A percentile compares a stretch with the other conserved stretches of the same genome.
Evolutionary conservation across 225 moss, liverwort and hornwort genomes (phyloP).

Genomic region (Physcomitrium patens): DNA sequence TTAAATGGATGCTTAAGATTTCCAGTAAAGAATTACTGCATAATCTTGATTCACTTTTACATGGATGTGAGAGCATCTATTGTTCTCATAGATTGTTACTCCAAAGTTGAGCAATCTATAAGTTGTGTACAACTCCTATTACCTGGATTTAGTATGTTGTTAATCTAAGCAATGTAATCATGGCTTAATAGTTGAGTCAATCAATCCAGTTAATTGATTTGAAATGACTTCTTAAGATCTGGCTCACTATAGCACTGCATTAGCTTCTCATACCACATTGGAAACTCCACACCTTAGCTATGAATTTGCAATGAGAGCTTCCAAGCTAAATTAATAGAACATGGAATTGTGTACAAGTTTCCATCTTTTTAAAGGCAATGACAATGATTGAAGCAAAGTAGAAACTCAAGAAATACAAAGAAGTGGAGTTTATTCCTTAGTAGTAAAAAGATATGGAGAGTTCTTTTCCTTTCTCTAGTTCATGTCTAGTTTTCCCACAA

Average conservation of each 20-base stretch:
- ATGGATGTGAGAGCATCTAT: constrained; percentile 25
- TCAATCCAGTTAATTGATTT: no score
- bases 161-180: no score
- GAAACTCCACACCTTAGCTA: neutral
- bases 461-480: neutral
- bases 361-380: constrained; percentile 73
- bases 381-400: constrained; percentile 59
- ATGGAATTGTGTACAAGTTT: constrained; percentile 54
- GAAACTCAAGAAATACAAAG: constrained; percentile 60
- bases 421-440: constrained; percentile 67
- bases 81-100: constrained; percentile 60
- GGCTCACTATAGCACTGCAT: no score
- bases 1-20: constrained; percentile 53
- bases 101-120: constrained; percentile 57
- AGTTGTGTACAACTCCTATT: constrained; percentile 10
- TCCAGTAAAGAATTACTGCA: constrained; percentile 49
- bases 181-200: no score
- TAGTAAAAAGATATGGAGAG: constrained; percentile 48
- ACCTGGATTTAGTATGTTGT: no score
- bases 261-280: no score
- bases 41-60: constrained; percentile 26
- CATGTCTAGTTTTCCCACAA: neutral
- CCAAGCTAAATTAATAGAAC: neutral
- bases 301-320: neutral
- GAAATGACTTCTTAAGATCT: no score